Evolutionary conservation across 2,329 filamentous ascomycete species (phyloP).

Genomic region (Diplocarpon mali): DNA sequence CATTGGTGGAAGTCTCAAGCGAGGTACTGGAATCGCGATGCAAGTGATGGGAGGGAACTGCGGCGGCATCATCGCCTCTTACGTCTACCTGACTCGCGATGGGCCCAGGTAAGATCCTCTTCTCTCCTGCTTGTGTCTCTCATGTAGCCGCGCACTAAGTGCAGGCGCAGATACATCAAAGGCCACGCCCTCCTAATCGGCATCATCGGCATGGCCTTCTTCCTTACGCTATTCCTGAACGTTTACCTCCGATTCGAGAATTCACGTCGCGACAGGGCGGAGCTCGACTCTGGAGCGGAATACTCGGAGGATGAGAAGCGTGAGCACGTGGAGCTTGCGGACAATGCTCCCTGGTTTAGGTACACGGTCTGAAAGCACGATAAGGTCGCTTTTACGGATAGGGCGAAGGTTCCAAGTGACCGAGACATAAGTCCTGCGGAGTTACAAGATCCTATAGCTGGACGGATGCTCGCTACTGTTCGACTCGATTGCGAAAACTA

Average conservation of each 20-base stretch:
- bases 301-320: slow-evolving; percentile 5
- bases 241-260: slow-evolving; percentile 35
- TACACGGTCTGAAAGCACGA: slow-evolving; percentile 5
- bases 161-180: slow-evolving; percentile 6
- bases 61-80: slow-evolving; percentile 12
- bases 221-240: slow-evolving; percentile 30
- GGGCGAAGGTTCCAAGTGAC: no score
- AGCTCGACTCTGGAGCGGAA: neutral
- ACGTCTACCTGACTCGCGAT: slow-evolving; percentile 9
- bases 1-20: slow-evolving; percentile 42
- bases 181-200: slow-evolving; percentile 20
- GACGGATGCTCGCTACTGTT: no score
- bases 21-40: slow-evolving; percentile 51
- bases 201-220: slow-evolving; percentile 27
- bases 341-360: slow-evolving; percentile 9
- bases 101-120: slow-evolving; percentile 1
- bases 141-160: no score
- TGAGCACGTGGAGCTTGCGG: slow-evolving; percentile 6
- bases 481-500: no score
- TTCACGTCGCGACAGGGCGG: slow-evolving; percentile 30
- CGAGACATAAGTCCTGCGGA: no score
- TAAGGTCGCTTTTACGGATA: no score
- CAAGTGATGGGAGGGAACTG: slow-evolving; percentile 36
- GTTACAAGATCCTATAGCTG: no score
- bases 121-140: no score